Evolutionary conservation across 1,284 basidiomycete species (phyloP), one percentile per base, ranked within the genome.

Genomic region (Pulveroboletus sp.): DNA sequence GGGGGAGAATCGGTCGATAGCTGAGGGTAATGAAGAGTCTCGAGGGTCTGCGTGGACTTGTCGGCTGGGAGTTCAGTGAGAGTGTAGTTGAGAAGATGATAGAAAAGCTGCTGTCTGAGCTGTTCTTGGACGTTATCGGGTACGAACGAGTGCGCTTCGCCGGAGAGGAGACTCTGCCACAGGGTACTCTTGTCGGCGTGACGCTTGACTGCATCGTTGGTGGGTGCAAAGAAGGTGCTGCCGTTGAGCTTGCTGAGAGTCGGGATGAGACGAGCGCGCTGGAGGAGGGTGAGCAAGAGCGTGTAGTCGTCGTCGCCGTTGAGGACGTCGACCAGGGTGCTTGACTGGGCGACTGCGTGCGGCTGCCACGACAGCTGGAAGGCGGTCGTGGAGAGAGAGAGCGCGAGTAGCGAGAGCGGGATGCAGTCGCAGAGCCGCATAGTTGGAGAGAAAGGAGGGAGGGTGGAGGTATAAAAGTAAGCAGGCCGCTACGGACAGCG

Each of bases 201-300:
- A 35, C 77, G 78, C 61, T 82, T 72, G 68, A 96, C 88, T 15
- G 96, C 96, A 58, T 92, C 85, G 74, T 99, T 95, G 18, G 93
- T 98, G 0, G 97, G 97, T 1, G 97, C 97, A 66, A 98, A 97
- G 49, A 99, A 73, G 17, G 96, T 97, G 67, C 84, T 83, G 38
- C 81, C 86, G 52, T 90, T 86, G 56, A 99, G 85, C 61, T 80
- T 83, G 71, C 96, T 97, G 62, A 99, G 80, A 11, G 93, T 93
- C 0, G 97, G 97, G 46, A 99, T 86, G 56, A 98, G 86, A 57
- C 89, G 87, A 4, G 96, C 84, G 14, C 86, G 84, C 72, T 98
- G 95, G 10, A 99, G 80, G 10, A 98, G 84, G 42, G 75, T 75
- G 15, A 99, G 76, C 26, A 99, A 80, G 43, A 86, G 88, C 2